These are phyloP conservation scores for Nicotiana undulata DNA, from an alignment of 257 asterid species.

Conservation along the genomic window DNA sequence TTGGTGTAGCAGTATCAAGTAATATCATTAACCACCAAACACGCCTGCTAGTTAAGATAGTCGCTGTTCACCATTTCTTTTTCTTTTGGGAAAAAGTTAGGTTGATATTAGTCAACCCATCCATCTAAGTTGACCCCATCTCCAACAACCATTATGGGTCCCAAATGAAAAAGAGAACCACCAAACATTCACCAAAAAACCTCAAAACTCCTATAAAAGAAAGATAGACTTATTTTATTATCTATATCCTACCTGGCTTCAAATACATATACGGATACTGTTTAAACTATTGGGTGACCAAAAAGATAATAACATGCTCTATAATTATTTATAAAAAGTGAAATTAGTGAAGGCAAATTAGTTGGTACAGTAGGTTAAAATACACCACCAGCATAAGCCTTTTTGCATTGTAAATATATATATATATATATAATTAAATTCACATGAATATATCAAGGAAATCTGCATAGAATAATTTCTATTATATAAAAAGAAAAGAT, in stretches of 20 bases:
- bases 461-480: not conserved
- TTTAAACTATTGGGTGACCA: too few relatives aligned
- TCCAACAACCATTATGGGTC: not conserved
- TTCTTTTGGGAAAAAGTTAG: not conserved
- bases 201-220: not conserved
- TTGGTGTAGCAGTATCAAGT: not conserved
- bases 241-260: not conserved
- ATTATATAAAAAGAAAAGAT: too few relatives aligned
- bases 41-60: not conserved
- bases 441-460: not conserved
- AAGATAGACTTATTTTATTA: not conserved
- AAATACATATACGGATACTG: too few relatives aligned
- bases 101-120: slow-evolving; percentile 1
- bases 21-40: not conserved
- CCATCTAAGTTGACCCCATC: not conserved
- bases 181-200: not conserved
- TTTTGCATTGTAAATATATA: not conserved
- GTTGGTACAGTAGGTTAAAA: too few relatives aligned
- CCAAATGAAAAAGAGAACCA: not conserved
- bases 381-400: too few relatives aligned
- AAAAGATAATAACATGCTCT: too few relatives aligned
- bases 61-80: not conserved
- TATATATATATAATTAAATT: too few relatives aligned
- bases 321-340: too few relatives aligned
- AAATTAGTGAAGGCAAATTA: too few relatives aligned